Conservation (phyloP, 2,329 filamentous ascomycete species). For the Tothia fuscella region DNA sequence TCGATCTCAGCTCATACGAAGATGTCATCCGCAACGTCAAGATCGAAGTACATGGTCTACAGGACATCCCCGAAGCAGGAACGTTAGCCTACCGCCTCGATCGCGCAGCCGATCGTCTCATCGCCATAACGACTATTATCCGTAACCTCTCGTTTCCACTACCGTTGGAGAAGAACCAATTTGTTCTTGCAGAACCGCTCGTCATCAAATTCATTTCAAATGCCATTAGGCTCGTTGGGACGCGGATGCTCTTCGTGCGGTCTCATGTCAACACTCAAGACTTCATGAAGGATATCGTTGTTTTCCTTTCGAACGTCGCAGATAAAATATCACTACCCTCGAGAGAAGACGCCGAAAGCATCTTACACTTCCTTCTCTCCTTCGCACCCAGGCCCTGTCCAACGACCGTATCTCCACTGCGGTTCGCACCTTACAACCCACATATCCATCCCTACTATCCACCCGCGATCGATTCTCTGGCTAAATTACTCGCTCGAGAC, state of each 20-base stretch:
- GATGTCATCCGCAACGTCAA: constrained; percentile 72
- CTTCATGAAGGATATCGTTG: constrained; percentile 92
- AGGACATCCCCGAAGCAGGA: constrained; percentile 62
- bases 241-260: constrained; percentile 73
- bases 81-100: constrained; percentile 71
- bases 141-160: constrained; percentile 72
- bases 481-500: constrained; percentile 83
- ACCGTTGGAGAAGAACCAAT: constrained; percentile 54
- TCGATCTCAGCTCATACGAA: constrained; percentile 75
- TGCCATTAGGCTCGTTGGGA: constrained; percentile 77
- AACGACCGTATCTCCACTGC: constrained; percentile 42
- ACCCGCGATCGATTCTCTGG: constrained; percentile 76
- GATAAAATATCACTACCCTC: constrained; percentile 69
- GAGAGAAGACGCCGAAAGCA: constrained; percentile 73
- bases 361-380: constrained; percentile 79
- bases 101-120: constrained; percentile 70
- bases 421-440: constrained; percentile 73
- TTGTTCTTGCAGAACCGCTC: constrained; percentile 57
- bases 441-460: constrained; percentile 77
- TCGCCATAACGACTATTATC: constrained; percentile 84
- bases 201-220: constrained; percentile 76
- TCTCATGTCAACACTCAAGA: constrained; percentile 78
- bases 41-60: constrained; percentile 58
- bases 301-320: constrained; percentile 80
- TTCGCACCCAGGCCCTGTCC: constrained; percentile 76